Conservation (phyloP, 805 yeast genomes). For the Cephaloascus albidus region DNA sequence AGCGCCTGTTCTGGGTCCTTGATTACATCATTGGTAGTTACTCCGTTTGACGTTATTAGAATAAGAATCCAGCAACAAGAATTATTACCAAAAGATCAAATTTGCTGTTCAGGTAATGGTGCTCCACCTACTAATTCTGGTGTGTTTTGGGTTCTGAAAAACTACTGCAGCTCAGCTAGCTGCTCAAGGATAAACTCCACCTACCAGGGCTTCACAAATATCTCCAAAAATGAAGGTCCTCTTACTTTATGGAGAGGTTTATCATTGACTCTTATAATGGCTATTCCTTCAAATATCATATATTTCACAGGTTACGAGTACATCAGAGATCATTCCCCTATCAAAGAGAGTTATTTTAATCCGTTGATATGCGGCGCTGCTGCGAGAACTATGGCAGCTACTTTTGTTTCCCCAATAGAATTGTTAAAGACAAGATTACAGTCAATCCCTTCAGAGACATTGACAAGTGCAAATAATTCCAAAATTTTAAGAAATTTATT, state of each 20-base stretch:
- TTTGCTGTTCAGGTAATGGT: conserved; percentile 1
- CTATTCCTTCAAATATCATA: conserved; percentile 86
- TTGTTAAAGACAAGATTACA: conserved; percentile 82
- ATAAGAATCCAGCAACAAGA: conserved; percentile 74
- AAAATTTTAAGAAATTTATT: conserved; percentile 35
- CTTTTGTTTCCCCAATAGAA: conserved; percentile 82
- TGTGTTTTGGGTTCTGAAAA: conserved; percentile 23
- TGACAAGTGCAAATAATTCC: conserved; percentile 11
- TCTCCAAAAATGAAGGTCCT: conserved; percentile 65
- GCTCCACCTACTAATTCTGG: conserved; percentile 9
- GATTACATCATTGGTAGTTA: conserved; percentile 61
- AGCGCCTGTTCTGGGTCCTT: conserved; percentile 75
- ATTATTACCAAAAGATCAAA: conserved; percentile 20
- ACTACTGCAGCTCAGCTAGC: conserved; percentile 23
- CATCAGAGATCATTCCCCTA: conserved; percentile 65
- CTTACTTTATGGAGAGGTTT: conserved; percentile 84
- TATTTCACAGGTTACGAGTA: conserved; percentile 92
- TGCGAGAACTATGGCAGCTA: conserved; percentile 78
- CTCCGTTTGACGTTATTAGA: conserved; percentile 77
- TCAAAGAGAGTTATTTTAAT: conserved; percentile 33
- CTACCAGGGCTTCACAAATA: conserved; percentile 59
- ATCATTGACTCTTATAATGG: conserved; percentile 74
- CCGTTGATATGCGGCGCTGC: conserved; percentile 81
- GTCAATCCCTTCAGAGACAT: conserved; percentile 57
- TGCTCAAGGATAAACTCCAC: conserved; percentile 59